Conservation (phyloP, 179 eudicot genomes). For the Spergularia azorica region DNA sequence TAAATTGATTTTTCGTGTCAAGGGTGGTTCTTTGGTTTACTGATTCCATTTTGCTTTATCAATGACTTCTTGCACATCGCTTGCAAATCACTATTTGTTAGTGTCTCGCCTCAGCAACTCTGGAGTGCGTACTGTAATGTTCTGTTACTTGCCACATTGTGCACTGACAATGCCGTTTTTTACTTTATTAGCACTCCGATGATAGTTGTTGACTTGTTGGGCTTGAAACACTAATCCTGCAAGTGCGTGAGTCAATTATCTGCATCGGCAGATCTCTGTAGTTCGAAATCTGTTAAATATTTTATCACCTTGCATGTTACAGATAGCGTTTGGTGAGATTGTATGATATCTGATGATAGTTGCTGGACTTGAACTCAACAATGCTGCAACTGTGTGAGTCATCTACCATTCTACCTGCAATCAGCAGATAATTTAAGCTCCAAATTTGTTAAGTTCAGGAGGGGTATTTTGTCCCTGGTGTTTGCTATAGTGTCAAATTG, state of each 20-base stretch:
- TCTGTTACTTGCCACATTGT: neutral
- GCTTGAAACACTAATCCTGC: too few species aligned
- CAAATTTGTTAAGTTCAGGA: too few species aligned
- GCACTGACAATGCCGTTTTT: neutral
- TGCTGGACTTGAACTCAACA: neutral
- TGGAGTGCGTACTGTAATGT: neutral
- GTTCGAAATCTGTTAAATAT: neutral
- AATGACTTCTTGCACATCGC: neutral
- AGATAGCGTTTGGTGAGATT: neutral
- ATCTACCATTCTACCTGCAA: neutral
- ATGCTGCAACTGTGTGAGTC: neutral
- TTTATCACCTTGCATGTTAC: neutral
- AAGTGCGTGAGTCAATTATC: too few species aligned
- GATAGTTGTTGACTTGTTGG: too few species aligned
- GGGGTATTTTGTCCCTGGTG: neutral
- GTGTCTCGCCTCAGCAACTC: neutral
- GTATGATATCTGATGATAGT: constrained; percentile 2
- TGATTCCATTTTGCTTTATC: too few species aligned
- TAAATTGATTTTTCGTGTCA: neutral
- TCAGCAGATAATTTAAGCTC: neutral
- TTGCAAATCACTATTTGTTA: neutral
- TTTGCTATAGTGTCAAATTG: neutral
- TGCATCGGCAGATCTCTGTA: too few species aligned
- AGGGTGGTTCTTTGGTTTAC: neutral
- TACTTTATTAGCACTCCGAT: too few species aligned